Conservation (phyloP, 352 stramenopile species). For the Phytophthora citrophthora region DNA sequence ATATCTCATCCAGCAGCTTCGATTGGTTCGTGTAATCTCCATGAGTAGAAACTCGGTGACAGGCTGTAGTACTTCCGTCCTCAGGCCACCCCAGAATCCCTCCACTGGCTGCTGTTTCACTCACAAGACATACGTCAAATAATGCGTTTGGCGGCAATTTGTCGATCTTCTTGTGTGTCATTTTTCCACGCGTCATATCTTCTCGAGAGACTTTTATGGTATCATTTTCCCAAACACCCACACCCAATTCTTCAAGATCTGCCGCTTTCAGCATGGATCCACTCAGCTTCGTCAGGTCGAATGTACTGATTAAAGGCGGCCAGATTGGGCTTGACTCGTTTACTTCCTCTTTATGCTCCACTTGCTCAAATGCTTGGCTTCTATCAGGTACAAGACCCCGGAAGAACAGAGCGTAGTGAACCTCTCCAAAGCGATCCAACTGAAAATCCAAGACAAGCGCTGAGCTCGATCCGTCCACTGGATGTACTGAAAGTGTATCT, state of each 20-base stretch:
- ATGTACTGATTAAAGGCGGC: slow-evolving; percentile 58
- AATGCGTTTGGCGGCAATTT: slow-evolving; percentile 68
- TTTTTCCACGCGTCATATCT: slow-evolving; percentile 58
- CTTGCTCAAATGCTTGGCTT: slow-evolving; percentile 13
- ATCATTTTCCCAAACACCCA: slow-evolving; percentile 76
- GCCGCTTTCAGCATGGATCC: slow-evolving; percentile 60
- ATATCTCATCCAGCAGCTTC: slow-evolving; percentile 57
- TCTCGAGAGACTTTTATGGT: slow-evolving; percentile 77
- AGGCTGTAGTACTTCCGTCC: slow-evolving; percentile 34
- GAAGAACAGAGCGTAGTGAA: slow-evolving; percentile 84
- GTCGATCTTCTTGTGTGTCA: slow-evolving; percentile 62
- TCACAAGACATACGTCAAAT: slow-evolving; percentile 80
- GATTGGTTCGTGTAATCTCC: slow-evolving; percentile 86
- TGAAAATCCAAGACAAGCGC: slow-evolving; percentile 60
- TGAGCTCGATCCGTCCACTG: slow-evolving; percentile 49
- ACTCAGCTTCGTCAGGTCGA: slow-evolving; percentile 49
- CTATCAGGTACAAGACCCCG: slow-evolving; percentile 52
- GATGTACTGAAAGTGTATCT: slow-evolving; percentile 37
- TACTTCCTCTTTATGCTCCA: slow-evolving; percentile 3
- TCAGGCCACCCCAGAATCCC: slow-evolving; percentile 65
- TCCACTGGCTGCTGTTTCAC: slow-evolving; percentile 70
- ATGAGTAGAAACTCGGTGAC: slow-evolving; percentile 63
- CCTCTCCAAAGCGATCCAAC: slow-evolving; percentile 64
- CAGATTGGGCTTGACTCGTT: slow-evolving; percentile 38
- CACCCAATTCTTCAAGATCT: slow-evolving; percentile 55